Evolutionary conservation across 176 grass and related monocot species (phyloP).

Genomic region (Saccharum officinarum): DNA sequence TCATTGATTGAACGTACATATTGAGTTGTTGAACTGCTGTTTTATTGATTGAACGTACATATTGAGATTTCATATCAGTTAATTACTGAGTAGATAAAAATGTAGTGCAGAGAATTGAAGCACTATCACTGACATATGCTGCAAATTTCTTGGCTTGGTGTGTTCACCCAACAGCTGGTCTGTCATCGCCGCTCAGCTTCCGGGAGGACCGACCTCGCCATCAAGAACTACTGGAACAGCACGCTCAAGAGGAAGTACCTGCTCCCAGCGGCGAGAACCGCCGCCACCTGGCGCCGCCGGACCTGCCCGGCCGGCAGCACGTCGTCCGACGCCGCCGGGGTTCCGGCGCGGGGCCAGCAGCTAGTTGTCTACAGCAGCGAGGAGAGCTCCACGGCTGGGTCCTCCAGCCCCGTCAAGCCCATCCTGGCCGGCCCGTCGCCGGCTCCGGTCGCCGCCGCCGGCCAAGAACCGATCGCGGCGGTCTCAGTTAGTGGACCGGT

Average conservation of each 20-base stretch:
- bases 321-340: conserved; percentile 18
- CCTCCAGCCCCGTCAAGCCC: not conserved
- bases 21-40: too few species aligned
- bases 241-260: conserved; percentile 51
- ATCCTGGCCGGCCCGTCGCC: not conserved
- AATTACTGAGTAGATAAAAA: not conserved
- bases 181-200: conserved; percentile 43
- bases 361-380: conserved; percentile 21
- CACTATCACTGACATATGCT: not conserved
- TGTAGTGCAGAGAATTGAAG: not conserved
- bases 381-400: conserved; percentile 19
- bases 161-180: conserved; percentile 47
- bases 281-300: not conserved
- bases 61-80: not conserved
- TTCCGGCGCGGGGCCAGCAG: not conserved
- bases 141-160: not conserved
- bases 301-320: conserved; percentile 3
- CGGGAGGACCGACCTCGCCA: conserved; percentile 54
- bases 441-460: not conserved
- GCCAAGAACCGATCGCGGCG: conserved; percentile 11
- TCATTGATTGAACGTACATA: not conserved
- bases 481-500: not conserved
- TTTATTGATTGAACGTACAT: too few species aligned
- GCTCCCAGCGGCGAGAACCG: conserved; percentile 20
- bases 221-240: conserved; percentile 79